Evolutionary conservation across 257 asterid genomes (phyloP), one percentile per base, ranked within the genome.

Genomic region (Salvia miltiorrhiza): DNA sequence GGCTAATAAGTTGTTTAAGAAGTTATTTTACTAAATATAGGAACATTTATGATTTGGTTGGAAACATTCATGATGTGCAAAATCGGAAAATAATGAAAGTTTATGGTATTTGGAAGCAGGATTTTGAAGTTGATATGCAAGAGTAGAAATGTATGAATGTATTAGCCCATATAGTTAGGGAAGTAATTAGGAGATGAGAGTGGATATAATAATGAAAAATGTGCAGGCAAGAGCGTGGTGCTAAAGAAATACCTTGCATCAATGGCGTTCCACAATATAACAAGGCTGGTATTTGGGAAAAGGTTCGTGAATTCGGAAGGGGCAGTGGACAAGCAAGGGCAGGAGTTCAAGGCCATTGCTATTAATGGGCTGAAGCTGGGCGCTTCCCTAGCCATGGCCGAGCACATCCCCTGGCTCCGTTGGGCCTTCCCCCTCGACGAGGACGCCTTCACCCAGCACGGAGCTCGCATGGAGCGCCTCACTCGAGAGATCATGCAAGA

Each of bases 231-330:
- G 73, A 76, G 86, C 50, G 5, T 90, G 73, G 73, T 80, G 71
- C 52, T 88, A 69, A 85, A 92, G 10, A 77, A 85, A 7, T 80
- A 88, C 68, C 52, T 90, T 69, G 87, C 90, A 9, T 59, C 84
- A 61, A 89, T 90, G 71, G 83, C 97, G 13, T 90, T 88, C 82
- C 84, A 84, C 77, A 89, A 90, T 78, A 90, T 90, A 52, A 90
- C 97, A 28, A 77, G 95, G 57, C 49, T 90, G 60, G 74, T 85
- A 12, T 88, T 90, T 65, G 97, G 97, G 41, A 90, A 90, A 72
- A 78, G 93, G 49, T 87, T 87, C 69, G 81, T 90, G 86, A 75
- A 86, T 70, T 53, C 79, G 0, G 58, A 86, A 3, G 97, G 97
- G 0, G 81, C 67, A 20, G 61, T 86, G 5, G 87, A 88, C 62